phyloP scores from a whole-genome alignment of 192 early-diverging fungal genomes.

The Funneliformis mosseae region DNA sequence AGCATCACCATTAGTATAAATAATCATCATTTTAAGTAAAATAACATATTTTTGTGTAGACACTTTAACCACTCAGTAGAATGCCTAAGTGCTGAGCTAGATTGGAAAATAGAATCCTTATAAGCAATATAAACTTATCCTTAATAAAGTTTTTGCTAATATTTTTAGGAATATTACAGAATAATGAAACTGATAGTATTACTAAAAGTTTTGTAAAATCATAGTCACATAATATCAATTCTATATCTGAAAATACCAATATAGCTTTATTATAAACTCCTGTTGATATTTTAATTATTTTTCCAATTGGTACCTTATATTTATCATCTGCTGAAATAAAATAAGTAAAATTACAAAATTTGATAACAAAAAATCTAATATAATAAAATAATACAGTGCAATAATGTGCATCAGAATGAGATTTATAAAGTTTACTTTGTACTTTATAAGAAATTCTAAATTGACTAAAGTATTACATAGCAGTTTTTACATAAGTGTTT shows the following conservation, averaged over 20 bases:
- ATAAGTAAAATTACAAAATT: neutral
- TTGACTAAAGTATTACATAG: too few species aligned
- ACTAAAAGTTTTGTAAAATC: neutral
- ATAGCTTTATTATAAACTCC: neutral
- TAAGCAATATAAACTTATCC: too few species aligned
- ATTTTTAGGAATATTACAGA: neutral
- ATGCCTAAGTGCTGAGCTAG: too few species aligned
- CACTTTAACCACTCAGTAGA: too few species aligned
- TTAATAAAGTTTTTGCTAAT: too few species aligned
- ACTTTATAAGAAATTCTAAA: too few species aligned
- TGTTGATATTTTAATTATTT: neutral
- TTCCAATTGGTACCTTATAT: neutral
- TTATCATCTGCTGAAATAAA: constrained; percentile 1
- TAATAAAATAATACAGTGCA: neutral
- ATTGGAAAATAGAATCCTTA: too few species aligned
- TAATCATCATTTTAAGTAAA: too few species aligned
- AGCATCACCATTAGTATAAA: too few species aligned
- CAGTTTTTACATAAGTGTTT: too few species aligned
- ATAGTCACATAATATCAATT: neutral
- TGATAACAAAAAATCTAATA: neutral
- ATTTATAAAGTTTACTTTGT: too few species aligned
- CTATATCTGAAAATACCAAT: neutral
- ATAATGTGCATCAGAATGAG: neutral
- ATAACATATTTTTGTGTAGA: too few species aligned
- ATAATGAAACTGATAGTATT: neutral